Percentiles rank a stretch among this genome's conserved stretches.
These are phyloP conservation scores for Odonthalia washingtoniensis DNA, from an alignment of 31 red algal species.

Conservation along the genomic window DNA sequence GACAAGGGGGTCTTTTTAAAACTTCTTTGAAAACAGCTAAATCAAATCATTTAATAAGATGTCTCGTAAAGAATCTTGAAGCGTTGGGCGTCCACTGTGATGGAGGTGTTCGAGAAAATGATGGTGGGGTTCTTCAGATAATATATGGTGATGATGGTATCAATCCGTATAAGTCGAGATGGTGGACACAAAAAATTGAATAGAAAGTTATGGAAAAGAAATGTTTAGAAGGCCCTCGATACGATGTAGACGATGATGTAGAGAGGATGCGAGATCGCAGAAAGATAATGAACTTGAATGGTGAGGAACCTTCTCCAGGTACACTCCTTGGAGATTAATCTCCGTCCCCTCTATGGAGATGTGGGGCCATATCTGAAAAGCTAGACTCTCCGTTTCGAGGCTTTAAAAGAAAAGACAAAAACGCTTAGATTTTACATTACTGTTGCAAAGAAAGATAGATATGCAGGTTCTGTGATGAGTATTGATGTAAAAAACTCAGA, in stretches of 20 bases:
- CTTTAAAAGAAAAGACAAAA: too few species aligned
- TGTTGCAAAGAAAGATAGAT: too few species aligned
- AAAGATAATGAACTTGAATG: neutral
- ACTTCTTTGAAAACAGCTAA: too few species aligned
- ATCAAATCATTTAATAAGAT: too few species aligned
- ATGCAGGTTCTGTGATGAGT: too few species aligned
- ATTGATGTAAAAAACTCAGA: too few species aligned
- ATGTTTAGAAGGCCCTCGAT: constrained; percentile 15
- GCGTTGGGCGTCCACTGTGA: constrained; percentile 87
- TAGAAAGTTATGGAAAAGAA: constrained; percentile 73
- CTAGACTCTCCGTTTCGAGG: too few species aligned
- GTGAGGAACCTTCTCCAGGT: too few species aligned
- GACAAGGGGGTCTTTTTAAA: constrained; percentile 95
- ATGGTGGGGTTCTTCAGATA: constrained; percentile 89
- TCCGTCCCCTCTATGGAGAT: constrained; percentile 36
- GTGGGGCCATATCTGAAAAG: constrained; percentile 57
- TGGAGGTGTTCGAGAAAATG: constrained; percentile 86
- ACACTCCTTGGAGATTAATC: constrained; percentile 52
- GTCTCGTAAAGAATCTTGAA: too few species aligned
- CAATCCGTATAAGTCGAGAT: constrained; percentile 87
- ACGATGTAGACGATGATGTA: neutral
- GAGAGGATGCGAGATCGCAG: neutral
- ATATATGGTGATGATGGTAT: constrained; percentile 98
- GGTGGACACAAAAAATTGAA: constrained; percentile 75
- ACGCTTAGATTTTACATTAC: too few species aligned